A percentile compares a stretch with the other conserved stretches of the same genome.
Conservation (phyloP, 495 filamentous ascomycete species). For the Xylaria curta region DNA sequence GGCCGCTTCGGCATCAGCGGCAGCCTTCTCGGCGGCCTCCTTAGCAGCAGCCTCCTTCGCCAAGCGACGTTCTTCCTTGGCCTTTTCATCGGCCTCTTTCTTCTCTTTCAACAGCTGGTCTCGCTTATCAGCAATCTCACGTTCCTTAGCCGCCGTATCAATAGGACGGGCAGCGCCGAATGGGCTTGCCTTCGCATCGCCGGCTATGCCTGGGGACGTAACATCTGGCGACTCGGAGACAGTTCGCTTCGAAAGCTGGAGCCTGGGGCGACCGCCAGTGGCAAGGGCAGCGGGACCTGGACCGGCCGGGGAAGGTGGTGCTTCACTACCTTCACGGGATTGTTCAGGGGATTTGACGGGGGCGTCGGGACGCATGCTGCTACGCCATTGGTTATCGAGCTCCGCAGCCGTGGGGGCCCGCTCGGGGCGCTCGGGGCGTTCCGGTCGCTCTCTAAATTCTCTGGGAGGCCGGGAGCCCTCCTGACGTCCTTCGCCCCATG, state of each 20-base stretch:
- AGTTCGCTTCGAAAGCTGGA: constrained; percentile 88
- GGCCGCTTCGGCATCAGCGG: constrained; percentile 45
- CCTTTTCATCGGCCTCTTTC: constrained; percentile 88
- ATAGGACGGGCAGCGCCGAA: constrained; percentile 92
- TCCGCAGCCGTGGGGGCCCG: constrained; percentile 78
- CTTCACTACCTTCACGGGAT: constrained; percentile 65
- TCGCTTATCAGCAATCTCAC: constrained; percentile 87
- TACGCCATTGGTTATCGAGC: constrained; percentile 84
- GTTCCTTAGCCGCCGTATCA: constrained; percentile 85
- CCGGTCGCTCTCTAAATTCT: constrained; percentile 78
- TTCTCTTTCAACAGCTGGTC: constrained; percentile 75
- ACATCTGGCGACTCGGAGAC: constrained; percentile 73
- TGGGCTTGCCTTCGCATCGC: constrained; percentile 82
- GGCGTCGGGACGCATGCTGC: constrained; percentile 78
- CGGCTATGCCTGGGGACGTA: constrained; percentile 50
- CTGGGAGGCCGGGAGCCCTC: constrained; percentile 84
- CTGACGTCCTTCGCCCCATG: constrained; percentile 85
- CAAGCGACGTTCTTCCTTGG: constrained; percentile 70
- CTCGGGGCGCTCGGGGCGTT: constrained; percentile 51
- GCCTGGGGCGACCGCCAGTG: constrained; percentile 68
- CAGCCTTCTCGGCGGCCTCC: constrained; percentile 62
- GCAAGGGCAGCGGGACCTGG: constrained; percentile 55
- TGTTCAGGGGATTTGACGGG: constrained; percentile 51
- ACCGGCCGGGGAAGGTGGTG: constrained; percentile 69
- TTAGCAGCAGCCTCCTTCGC: constrained; percentile 71